Conservation (phyloP, 2,329 filamentous ascomycete genomes). For the Rosellinia necatrix region DNA sequence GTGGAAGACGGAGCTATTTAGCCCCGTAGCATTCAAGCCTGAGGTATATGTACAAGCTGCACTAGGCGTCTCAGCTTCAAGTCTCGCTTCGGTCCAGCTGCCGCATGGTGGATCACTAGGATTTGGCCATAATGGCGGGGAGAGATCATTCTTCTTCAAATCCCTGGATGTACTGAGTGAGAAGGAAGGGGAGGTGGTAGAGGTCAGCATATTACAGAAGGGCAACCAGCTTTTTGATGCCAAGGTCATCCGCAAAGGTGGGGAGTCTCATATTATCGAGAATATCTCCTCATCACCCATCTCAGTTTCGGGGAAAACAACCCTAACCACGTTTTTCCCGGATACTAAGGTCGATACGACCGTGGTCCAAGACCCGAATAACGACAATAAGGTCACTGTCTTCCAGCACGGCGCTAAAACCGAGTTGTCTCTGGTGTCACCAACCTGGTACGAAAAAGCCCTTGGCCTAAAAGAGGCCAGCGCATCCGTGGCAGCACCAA, state of each 20-base stretch:
- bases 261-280: constrained; percentile 48
- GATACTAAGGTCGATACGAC: constrained; percentile 79
- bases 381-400: constrained; percentile 67
- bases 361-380: constrained; percentile 62
- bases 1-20: constrained; percentile 79
- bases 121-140: constrained; percentile 53
- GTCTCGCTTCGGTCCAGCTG: constrained; percentile 41
- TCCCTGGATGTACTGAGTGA: constrained; percentile 65
- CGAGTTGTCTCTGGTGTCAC: constrained; percentile 61
- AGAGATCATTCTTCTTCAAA: constrained; percentile 57
- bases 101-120: constrained; percentile 59
- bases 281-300: constrained; percentile 50
- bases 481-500: constrained; percentile 87
- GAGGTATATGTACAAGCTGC: constrained; percentile 89
- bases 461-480: constrained; percentile 79
- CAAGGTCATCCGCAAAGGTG: constrained; percentile 48
- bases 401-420: constrained; percentile 73
- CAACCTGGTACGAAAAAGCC: constrained; percentile 85
- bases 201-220: constrained; percentile 55
- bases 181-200: constrained; percentile 66
- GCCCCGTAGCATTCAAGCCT: constrained; percentile 60
- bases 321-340: constrained; percentile 77
- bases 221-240: constrained; percentile 54
- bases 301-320: constrained; percentile 35
- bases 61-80: constrained; percentile 68